Evolutionary conservation across 257 asterid species (phyloP).

Genomic region (Scutellaria barbata): DNA sequence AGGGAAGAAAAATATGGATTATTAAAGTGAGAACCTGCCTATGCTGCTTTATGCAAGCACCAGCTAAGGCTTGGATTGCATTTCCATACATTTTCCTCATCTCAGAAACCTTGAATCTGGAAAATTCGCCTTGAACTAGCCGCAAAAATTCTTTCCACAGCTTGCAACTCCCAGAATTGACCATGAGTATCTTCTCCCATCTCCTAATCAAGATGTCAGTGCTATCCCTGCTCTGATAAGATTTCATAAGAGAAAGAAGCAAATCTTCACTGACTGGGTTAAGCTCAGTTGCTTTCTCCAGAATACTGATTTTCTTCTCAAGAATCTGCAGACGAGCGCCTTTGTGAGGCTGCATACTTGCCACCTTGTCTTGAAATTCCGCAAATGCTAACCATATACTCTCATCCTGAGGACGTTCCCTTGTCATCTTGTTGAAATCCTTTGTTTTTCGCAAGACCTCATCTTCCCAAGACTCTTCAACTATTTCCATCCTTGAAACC

Average conservation of each 20-base stretch:
- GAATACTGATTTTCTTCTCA: constrained; percentile 93
- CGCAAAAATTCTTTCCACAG: constrained; percentile 92
- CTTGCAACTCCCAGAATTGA: constrained; percentile 81
- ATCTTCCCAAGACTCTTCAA: constrained; percentile 97
- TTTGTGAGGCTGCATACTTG: constrained; percentile 84
- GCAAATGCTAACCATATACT: constrained; percentile 82
- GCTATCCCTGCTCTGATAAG: constrained; percentile 82
- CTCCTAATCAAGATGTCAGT: constrained; percentile 70
- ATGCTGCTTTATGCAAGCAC: constrained; percentile 84
- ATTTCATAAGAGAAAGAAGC: constrained; percentile 79
- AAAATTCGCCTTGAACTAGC: constrained; percentile 82
- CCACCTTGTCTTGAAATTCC: constrained; percentile 89
- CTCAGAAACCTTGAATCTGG: constrained; percentile 94
- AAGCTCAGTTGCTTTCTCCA: constrained; percentile 92
- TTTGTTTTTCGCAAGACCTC: constrained; percentile 78
- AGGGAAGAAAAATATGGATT: constrained; percentile 31
- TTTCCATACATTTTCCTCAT: constrained; percentile 87
- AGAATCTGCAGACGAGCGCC: constrained; percentile 93
- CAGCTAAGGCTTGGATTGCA: constrained; percentile 89
- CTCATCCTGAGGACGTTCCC: constrained; percentile 89
- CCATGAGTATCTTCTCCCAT: constrained; percentile 83
- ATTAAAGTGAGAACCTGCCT: constrained; percentile 95
- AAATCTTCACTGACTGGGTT: constrained; percentile 91
- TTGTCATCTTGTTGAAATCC: constrained; percentile 81
- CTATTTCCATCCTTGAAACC: constrained; percentile 40